These are phyloP conservation scores for Torulaspora indica DNA, from an alignment of 805 yeast genomes.

Conservation along the genomic window DNA sequence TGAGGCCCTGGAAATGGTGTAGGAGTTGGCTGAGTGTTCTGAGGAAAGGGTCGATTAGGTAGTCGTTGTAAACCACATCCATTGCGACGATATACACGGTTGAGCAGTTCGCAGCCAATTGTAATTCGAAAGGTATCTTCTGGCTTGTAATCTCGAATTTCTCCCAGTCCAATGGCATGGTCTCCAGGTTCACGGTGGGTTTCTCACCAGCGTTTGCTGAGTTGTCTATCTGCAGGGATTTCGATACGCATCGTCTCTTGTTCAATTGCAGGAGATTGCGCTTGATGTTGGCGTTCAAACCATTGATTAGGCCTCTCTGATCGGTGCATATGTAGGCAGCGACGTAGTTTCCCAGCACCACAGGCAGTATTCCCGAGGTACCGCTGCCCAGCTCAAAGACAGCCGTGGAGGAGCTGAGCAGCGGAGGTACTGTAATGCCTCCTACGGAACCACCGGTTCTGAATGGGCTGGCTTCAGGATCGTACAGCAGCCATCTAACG, in stretches of 20 bases:
- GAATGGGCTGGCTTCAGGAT: constrained; percentile 15
- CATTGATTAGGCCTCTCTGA: constrained; percentile 31
- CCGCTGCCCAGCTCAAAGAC: constrained; percentile 36
- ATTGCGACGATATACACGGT: constrained; percentile 30
- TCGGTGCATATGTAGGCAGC: constrained; percentile 32
- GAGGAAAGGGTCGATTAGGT: constrained; percentile 32
- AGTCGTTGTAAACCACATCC: constrained; percentile 38
- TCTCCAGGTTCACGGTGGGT: constrained; percentile 19
- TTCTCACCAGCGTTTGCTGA: not conserved
- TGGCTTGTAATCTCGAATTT: constrained; percentile 12
- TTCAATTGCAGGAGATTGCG: constrained; percentile 28
- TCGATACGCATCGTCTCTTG: constrained; percentile 16
- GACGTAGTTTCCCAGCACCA: constrained; percentile 30
- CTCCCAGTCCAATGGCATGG: constrained; percentile 34
- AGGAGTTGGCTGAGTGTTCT: constrained; percentile 21
- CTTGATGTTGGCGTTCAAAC: constrained; percentile 26
- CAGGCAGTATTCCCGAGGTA: constrained; percentile 29
- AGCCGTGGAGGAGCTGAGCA: constrained; percentile 9
- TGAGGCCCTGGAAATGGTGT: constrained; percentile 7
- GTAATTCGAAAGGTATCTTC: constrained; percentile 4
- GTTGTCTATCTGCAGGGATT: constrained; percentile 7
- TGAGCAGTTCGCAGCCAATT: not conserved
- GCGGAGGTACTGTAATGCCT: not conserved
- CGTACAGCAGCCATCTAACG: constrained; percentile 34
- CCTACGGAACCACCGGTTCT: constrained; percentile 19